Percentiles rank a stretch among this genome's conserved stretches.
Conservation (phyloP, 192 early-diverging fungal genomes). For the Glomus cerebriforme region DNA sequence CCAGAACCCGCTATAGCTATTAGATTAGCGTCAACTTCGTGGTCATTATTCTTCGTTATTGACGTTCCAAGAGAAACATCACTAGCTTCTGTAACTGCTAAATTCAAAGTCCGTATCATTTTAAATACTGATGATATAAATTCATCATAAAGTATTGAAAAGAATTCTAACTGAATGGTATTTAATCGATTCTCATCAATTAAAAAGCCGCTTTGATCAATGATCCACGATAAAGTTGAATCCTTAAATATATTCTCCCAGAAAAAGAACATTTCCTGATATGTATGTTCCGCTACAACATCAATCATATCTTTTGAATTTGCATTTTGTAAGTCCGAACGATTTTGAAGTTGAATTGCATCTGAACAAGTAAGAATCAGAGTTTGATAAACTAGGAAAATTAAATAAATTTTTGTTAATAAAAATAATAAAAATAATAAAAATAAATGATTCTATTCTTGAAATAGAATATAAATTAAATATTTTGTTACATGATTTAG, state of each 20-base stretch:
- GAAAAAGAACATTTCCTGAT: constrained; percentile 57
- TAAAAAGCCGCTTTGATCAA: not conserved
- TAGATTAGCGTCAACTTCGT: not conserved
- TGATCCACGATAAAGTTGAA: constrained; percentile 14
- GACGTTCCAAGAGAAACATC: not conserved
- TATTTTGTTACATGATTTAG: constrained; percentile 39
- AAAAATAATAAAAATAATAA: not conserved
- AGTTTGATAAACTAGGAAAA: constrained; percentile 31
- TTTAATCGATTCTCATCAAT: constrained; percentile 31
- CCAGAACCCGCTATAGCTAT: constrained; percentile 38
- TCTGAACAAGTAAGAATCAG: constrained; percentile 37
- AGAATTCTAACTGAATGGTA: constrained; percentile 32
- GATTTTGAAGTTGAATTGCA: not conserved
- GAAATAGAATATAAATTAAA: not conserved
- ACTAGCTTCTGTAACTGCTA: constrained; percentile 31
- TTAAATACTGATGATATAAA: constrained; percentile 45
- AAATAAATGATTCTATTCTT: not conserved
- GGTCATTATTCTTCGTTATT: not conserved
- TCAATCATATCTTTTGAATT: constrained; percentile 6
- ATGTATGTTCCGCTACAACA: constrained; percentile 39
- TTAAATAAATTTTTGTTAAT: not conserved
- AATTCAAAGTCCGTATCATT: constrained; percentile 46
- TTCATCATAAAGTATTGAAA: constrained; percentile 55
- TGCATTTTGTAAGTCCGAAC: not conserved
- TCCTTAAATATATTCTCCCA: constrained; percentile 62